These are phyloP conservation scores for Hydnomerulius pinastri DNA, from an alignment of 768 basidiomycete genomes.

Conservation along the genomic window DNA sequence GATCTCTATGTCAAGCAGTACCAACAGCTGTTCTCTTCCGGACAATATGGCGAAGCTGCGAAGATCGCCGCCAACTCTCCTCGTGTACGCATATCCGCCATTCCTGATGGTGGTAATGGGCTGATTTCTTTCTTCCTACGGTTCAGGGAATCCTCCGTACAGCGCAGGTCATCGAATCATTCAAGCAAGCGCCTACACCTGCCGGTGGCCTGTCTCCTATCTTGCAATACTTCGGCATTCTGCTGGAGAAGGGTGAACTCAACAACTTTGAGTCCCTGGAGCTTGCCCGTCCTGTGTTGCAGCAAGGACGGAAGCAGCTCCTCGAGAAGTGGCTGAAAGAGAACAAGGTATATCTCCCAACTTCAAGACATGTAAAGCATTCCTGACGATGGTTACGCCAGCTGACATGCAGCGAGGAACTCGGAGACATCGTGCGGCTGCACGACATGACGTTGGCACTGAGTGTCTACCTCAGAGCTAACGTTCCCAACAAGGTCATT, in stretches of 20 bases:
- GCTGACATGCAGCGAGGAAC: slow-evolving; percentile 98
- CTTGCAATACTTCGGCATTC: slow-evolving; percentile 96
- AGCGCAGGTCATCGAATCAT: slow-evolving; percentile 92
- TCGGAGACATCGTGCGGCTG: slow-evolving; percentile 92
- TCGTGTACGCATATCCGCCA: slow-evolving; percentile 49
- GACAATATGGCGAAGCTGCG: slow-evolving; percentile 91
- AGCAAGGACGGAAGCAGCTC: slow-evolving; percentile 94
- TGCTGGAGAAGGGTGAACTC: slow-evolving; percentile 98
- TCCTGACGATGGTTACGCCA: slow-evolving; percentile 33
- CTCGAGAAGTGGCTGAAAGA: slow-evolving; percentile 99
- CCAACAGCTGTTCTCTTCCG: slow-evolving; percentile 83
- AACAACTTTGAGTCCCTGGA: slow-evolving; percentile 96
- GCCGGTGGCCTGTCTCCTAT: slow-evolving; percentile 93
- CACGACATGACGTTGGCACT: slow-evolving; percentile 97
- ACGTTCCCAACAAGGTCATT: slow-evolving; percentile 97
- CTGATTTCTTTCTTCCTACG: slow-evolving; percentile 10
- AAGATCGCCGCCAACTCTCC: slow-evolving; percentile 99
- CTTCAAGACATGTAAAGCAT: slow-evolving; percentile 6
- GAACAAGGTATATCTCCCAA: slow-evolving; percentile 71
- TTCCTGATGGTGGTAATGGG: not conserved
- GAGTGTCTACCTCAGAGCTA: slow-evolving; percentile 96
- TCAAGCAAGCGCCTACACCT: slow-evolving; percentile 92
- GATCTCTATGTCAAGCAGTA: slow-evolving; percentile 96
- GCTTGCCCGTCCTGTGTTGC: slow-evolving; percentile 91
- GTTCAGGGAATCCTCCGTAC: slow-evolving; percentile 94